Conservation (phyloP, 2,329 filamentous ascomycete genomes). For the Xenoacremonium recifei region DNA sequence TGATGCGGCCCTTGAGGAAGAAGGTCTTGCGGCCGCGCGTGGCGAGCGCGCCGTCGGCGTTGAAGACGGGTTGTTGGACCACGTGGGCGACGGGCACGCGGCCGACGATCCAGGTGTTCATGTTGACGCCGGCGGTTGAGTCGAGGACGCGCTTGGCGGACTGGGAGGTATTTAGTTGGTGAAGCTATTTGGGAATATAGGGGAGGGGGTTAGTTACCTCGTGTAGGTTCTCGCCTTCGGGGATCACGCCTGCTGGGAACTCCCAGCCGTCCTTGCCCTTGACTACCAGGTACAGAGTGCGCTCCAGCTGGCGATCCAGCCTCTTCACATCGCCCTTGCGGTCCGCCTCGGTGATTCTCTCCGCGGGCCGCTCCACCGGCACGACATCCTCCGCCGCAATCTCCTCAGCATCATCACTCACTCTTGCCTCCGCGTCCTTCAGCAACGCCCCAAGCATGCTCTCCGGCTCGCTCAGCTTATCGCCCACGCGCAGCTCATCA, state of each 20-base stretch:
- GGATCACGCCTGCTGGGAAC: slow-evolving; percentile 74
- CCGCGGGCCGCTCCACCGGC: slow-evolving; percentile 67
- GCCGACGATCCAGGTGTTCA: slow-evolving; percentile 98
- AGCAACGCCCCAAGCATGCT: slow-evolving; percentile 67
- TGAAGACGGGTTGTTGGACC: slow-evolving; percentile 52
- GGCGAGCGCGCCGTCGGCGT: slow-evolving; percentile 40
- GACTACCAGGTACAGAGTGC: slow-evolving; percentile 86
- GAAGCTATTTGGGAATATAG: not conserved
- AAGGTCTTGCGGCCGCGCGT: slow-evolving; percentile 77
- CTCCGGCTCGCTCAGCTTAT: slow-evolving; percentile 62
- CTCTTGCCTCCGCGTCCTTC: slow-evolving; percentile 68
- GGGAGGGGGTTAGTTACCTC: slow-evolving; percentile 58
- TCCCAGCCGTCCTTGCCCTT: slow-evolving; percentile 74
- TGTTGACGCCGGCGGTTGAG: slow-evolving; percentile 81
- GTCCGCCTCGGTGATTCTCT: slow-evolving; percentile 77
- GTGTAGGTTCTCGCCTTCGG: slow-evolving; percentile 73
- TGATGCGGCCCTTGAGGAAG: slow-evolving; percentile 93
- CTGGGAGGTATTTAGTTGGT: slow-evolving; percentile 45
- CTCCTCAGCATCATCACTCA: slow-evolving; percentile 59
- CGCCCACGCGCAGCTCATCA: slow-evolving; percentile 81
- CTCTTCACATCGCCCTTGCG: slow-evolving; percentile 69
- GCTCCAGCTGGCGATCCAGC: slow-evolving; percentile 74
- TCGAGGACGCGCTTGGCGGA: slow-evolving; percentile 77
- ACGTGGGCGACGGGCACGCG: slow-evolving; percentile 85
- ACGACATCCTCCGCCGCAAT: slow-evolving; percentile 59